phyloP scores from a whole-genome alignment of 2,329 filamentous ascomycete genomes.

The Clarireedia paspali region DNA sequence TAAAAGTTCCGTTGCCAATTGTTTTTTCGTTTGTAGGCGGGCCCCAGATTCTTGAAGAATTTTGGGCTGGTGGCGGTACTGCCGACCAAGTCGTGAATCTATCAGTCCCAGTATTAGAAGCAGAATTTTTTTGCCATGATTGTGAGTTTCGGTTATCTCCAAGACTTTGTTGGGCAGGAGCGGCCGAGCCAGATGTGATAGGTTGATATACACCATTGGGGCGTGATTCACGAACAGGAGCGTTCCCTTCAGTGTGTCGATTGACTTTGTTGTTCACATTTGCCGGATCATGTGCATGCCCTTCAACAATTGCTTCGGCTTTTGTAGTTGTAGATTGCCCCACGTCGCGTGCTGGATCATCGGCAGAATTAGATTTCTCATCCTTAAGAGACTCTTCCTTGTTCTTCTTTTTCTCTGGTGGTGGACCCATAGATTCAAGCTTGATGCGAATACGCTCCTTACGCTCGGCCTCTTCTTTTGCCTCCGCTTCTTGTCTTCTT shows the following conservation, averaged over 20 bases:
- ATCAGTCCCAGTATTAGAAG: conserved; percentile 39
- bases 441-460: conserved; percentile 66
- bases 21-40: conserved; percentile 61
- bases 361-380: conserved; percentile 32
- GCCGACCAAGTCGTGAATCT: conserved; percentile 42
- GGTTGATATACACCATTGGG: conserved; percentile 18
- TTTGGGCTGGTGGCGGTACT: conserved; percentile 31
- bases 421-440: conserved; percentile 60
- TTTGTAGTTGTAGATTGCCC: conserved; percentile 9
- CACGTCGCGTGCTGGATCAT: conserved; percentile 24
- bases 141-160: conserved; percentile 21
- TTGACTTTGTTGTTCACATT: conserved; percentile 7
- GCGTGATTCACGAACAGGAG: conserved; percentile 11
- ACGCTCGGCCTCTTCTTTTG: conserved; percentile 62
- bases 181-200: conserved; percentile 32
- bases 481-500: conserved; percentile 59
- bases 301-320: conserved; percentile 10
- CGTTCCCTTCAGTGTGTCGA: conserved; percentile 9
- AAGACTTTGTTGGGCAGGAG: conserved; percentile 11
- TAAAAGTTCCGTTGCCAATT: conserved; percentile 73
- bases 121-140: conserved; percentile 26
- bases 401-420: conserved; percentile 50
- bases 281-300: conserved; percentile 12
- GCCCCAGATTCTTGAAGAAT: conserved; percentile 57
- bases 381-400: conserved; percentile 46